Evolutionary conservation across 2,329 filamentous ascomycete species (phyloP).

Genomic region (Fusarium musae): DNA sequence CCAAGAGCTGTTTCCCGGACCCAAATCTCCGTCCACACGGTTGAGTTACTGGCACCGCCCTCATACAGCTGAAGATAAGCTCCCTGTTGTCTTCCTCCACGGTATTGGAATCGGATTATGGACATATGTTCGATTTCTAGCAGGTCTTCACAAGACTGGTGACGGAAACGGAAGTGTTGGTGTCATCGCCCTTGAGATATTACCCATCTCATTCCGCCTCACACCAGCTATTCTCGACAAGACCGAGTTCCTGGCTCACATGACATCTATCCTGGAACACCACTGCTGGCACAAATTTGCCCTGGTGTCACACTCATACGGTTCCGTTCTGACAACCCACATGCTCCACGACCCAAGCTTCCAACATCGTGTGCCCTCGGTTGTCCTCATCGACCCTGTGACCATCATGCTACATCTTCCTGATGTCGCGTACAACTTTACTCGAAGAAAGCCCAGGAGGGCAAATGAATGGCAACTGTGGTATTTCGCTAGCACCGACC

Average conservation of each 20-base stretch:
- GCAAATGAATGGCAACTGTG: constrained; percentile 78
- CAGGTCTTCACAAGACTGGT: constrained; percentile 56
- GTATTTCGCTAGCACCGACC: constrained; percentile 76
- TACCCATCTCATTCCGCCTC: constrained; percentile 72
- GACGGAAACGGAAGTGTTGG: constrained; percentile 60
- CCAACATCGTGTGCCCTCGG: constrained; percentile 60
- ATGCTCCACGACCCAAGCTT: constrained; percentile 63
- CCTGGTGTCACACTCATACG: constrained; percentile 72
- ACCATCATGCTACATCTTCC: constrained; percentile 75
- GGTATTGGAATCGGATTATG: constrained; percentile 76
- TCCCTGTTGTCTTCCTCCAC: constrained; percentile 75
- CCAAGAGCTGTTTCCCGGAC: constrained; percentile 57
- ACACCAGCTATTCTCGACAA: constrained; percentile 63
- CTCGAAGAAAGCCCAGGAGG: constrained; percentile 58
- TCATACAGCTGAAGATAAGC: constrained; percentile 60
- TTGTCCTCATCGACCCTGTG: constrained; percentile 69
- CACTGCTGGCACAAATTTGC: constrained; percentile 70
- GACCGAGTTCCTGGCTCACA: constrained; percentile 64
- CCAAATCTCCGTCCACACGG: constrained; percentile 59
- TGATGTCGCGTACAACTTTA: constrained; percentile 79
- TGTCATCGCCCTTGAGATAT: constrained; percentile 72
- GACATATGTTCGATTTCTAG: constrained; percentile 69
- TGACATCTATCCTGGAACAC: constrained; percentile 65
- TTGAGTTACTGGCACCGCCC: constrained; percentile 75
- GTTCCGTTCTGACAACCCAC: constrained; percentile 71